Conservation (phyloP, 2,329 filamentous ascomycete genomes). For the Aspergillus spinulosporus region DNA sequence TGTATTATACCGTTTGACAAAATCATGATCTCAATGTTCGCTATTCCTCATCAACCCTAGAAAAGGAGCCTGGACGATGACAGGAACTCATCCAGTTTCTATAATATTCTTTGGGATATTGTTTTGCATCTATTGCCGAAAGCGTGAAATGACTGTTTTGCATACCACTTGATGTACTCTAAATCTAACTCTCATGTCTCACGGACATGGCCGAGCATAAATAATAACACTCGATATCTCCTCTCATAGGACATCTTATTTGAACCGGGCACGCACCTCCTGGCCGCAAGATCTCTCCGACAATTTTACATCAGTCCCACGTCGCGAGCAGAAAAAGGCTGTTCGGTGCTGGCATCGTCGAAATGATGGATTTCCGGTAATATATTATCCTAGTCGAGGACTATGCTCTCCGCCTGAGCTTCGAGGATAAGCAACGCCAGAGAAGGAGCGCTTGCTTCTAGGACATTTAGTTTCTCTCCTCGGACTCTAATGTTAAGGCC, state of each 20-base stretch:
- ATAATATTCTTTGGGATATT: constrained; percentile 18
- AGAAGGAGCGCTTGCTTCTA: constrained; percentile 26
- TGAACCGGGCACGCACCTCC: not conserved
- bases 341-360: constrained; percentile 40
- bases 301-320: constrained; percentile 48
- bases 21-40: constrained; percentile 29
- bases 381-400: constrained; percentile 22
- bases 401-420: constrained; percentile 13
- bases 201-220: constrained; percentile 22
- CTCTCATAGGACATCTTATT: constrained; percentile 23
- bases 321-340: constrained; percentile 49
- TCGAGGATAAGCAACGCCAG: constrained; percentile 33
- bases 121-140: constrained; percentile 26
- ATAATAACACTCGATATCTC: constrained; percentile 36
- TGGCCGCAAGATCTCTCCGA: constrained; percentile 23
- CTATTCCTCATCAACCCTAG: constrained; percentile 24
- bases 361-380: constrained; percentile 25
- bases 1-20: constrained; percentile 36
- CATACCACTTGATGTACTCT: constrained; percentile 37
- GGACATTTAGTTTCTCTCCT: constrained; percentile 39
- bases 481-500: constrained; percentile 10
- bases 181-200: constrained; percentile 23
- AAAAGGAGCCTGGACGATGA: constrained; percentile 10
- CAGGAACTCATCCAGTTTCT: constrained; percentile 6
- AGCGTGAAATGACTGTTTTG: constrained; percentile 30